These are phyloP conservation scores for Epichloe gansuensis DNA, from an alignment of 2,329 filamentous ascomycete species.

Conservation along the genomic window DNA sequence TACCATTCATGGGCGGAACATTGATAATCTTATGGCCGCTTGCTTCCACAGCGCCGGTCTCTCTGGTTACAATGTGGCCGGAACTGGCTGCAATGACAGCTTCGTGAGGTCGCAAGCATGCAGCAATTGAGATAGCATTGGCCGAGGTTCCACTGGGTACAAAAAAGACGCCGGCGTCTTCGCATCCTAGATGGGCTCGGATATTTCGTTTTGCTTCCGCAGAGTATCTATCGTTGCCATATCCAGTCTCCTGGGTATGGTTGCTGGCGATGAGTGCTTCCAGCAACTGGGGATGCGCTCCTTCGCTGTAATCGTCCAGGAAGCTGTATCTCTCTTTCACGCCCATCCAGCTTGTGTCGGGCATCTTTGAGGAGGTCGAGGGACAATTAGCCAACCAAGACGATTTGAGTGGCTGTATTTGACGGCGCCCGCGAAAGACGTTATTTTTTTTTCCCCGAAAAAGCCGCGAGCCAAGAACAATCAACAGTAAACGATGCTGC, in stretches of 20 bases:
- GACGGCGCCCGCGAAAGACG: neutral
- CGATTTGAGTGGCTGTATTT: neutral
- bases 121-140: constrained; percentile 38
- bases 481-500: neutral
- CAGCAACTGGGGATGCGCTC: constrained; percentile 35
- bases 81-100: constrained; percentile 37
- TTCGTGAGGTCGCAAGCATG: constrained; percentile 36
- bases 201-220: constrained; percentile 29
- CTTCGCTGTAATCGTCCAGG: constrained; percentile 39
- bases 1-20: constrained; percentile 31
- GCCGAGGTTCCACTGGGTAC: constrained; percentile 39
- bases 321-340: constrained; percentile 27
- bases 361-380: constrained; percentile 4
- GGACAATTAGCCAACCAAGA: neutral
- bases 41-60: constrained; percentile 38
- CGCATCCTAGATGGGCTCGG: constrained; percentile 21
- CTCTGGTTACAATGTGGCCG: constrained; percentile 35
- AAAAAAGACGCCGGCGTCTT: constrained; percentile 34
- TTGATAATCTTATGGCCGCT: constrained; percentile 39
- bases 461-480: neutral
- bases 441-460: neutral
- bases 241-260: constrained; percentile 30
- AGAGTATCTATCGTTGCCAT: constrained; percentile 33
- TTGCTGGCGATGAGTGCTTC: constrained; percentile 33
- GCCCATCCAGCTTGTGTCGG: constrained; percentile 2